Evolutionary conservation across 177 flowering plant species (phyloP).

Genomic region (Telopea speciosissima): DNA sequence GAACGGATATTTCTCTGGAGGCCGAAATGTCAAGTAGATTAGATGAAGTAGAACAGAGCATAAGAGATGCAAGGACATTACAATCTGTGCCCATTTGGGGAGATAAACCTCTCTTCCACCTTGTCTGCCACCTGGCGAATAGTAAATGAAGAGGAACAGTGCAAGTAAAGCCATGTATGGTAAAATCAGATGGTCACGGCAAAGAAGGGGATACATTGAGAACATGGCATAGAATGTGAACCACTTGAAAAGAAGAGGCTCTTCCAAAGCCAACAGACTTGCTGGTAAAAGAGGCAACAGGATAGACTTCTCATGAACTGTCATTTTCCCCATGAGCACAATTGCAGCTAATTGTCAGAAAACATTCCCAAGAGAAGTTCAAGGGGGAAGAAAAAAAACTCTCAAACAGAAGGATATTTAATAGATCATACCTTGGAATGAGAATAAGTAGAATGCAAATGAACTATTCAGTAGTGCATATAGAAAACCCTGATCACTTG

Average conservation of each 20-base stretch:
- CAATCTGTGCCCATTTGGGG: constrained; percentile 12
- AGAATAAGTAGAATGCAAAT: constrained; percentile 83
- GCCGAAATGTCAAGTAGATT: constrained; percentile 48
- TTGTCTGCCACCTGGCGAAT: constrained; percentile 35
- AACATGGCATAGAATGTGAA: constrained; percentile 58
- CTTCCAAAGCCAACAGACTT: constrained; percentile 69
- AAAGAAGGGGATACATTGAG: constrained; percentile 87
- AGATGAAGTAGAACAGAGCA: constrained; percentile 58
- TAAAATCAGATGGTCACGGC: constrained; percentile 64
- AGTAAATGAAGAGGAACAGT: constrained; percentile 48
- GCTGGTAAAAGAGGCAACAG: constrained; percentile 89
- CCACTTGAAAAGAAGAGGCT: constrained; percentile 55
- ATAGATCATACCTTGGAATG: constrained; percentile 69
- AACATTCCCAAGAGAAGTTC: not conserved
- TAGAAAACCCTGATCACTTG: constrained; percentile 71
- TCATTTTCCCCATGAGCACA: constrained; percentile 5
- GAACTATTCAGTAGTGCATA: constrained; percentile 73
- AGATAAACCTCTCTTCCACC: constrained; percentile 12
- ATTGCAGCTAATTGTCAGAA: constrained; percentile 1
- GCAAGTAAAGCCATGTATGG: constrained; percentile 52
- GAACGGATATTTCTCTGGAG: constrained; percentile 76
- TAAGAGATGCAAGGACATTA: constrained; percentile 22
- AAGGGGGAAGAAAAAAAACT: not conserved
- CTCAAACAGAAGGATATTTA: not conserved
- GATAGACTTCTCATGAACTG: constrained; percentile 97